Conservation (phyloP, 768 basidiomycete species). For the Hericium coralloides region DNA sequence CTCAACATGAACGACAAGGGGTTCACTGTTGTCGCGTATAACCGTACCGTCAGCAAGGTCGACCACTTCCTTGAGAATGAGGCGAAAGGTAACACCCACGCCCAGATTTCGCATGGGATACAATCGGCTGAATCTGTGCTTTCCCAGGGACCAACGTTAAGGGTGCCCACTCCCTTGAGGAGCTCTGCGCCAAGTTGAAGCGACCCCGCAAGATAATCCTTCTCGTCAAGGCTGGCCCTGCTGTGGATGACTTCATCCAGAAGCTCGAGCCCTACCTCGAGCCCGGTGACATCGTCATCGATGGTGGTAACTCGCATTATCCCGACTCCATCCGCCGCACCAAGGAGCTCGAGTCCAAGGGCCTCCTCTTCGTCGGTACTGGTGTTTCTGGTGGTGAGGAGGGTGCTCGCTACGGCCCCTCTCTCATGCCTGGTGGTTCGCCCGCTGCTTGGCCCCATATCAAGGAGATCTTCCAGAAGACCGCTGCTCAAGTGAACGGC, state of each 20-base stretch:
- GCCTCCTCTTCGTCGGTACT: conserved; percentile 93
- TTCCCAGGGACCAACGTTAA: conserved; percentile 82
- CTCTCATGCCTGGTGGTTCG: conserved; percentile 98
- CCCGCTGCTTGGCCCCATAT: conserved; percentile 91
- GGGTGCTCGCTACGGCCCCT: conserved; percentile 94
- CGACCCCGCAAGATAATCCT: conserved; percentile 94
- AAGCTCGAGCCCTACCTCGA: conserved; percentile 88
- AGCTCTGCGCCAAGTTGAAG: conserved; percentile 89
- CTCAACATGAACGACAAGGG: conserved; percentile 99
- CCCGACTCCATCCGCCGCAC: conserved; percentile 95
- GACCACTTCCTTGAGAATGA: conserved; percentile 93
- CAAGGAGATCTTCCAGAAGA: conserved; percentile 98
- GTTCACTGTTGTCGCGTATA: conserved; percentile 93
- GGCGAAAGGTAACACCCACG: conserved; percentile 71
- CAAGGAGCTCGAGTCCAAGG: conserved; percentile 89
- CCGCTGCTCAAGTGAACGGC: conserved; percentile 88
- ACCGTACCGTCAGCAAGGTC: conserved; percentile 95
- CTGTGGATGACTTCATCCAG: conserved; percentile 92
- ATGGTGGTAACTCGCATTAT: conserved; percentile 99
- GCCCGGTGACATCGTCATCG: conserved; percentile 96
- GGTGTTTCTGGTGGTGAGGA: conserved; percentile 99
- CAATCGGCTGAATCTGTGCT: conserved; percentile 6
- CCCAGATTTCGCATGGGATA: conserved; percentile 16
- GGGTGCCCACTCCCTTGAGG: conserved; percentile 90
- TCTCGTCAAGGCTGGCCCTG: conserved; percentile 94